These are phyloP conservation scores for Litsea cubeba DNA, from an alignment of 164 flowering plant genomes.

Conservation along the genomic window DNA sequence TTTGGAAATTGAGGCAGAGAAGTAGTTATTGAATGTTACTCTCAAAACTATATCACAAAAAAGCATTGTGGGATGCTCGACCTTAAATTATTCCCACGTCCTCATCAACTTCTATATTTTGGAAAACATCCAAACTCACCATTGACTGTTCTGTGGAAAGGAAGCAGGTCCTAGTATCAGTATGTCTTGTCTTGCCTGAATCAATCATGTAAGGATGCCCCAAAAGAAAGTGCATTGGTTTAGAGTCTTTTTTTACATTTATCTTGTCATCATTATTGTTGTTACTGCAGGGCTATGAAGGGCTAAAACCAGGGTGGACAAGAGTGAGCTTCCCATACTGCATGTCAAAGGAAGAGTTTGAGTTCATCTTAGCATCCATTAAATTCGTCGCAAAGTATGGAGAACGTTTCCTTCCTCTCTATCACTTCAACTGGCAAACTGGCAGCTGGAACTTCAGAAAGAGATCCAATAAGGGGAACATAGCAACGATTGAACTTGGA, in stretches of 20 bases:
- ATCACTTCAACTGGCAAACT: conserved; percentile 51
- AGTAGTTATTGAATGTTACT: too few relatives aligned
- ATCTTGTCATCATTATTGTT: background rate
- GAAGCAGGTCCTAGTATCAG: background rate
- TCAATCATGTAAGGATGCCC: background rate
- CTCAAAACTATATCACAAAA: too few relatives aligned
- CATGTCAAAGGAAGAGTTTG: conserved; percentile 62
- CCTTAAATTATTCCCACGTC: too few relatives aligned
- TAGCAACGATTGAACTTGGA: background rate
- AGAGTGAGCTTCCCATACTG: conserved; percentile 84
- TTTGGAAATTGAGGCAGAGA: too few relatives aligned
- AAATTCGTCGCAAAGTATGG: conserved; percentile 72
- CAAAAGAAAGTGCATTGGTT: background rate
- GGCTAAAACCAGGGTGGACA: conserved; percentile 91
- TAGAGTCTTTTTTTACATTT: background rate
- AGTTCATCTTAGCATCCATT: conserved; percentile 60
- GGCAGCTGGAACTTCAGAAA: conserved; percentile 58
- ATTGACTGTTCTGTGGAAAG: too few relatives aligned
- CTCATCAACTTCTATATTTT: too few relatives aligned
- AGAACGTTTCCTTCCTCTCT: conserved; percentile 68
- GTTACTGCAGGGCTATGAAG: conserved; percentile 51
- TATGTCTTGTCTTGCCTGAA: too few relatives aligned
- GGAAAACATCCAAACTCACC: too few relatives aligned
- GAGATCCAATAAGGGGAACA: conserved; percentile 1
- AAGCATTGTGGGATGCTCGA: too few relatives aligned